Percentiles rank a stretch among this genome's conserved stretches.
These are phyloP conservation scores for Penicillium sp. DNA, from an alignment of 2,329 filamentous ascomycete species.

Conservation along the genomic window DNA sequence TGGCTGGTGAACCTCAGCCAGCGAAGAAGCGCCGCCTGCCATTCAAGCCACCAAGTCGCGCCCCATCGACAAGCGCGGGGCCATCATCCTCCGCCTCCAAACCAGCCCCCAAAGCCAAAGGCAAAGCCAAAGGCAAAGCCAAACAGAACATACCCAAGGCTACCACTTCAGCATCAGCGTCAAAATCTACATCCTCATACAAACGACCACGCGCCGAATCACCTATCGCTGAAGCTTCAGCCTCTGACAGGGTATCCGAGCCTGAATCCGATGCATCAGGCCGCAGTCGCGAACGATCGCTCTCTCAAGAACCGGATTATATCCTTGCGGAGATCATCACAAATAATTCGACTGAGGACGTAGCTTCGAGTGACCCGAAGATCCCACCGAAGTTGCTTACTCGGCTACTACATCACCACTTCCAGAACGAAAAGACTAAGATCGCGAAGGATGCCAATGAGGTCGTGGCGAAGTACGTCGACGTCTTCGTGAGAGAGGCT, in stretches of 20 bases:
- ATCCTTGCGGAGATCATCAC: constrained; percentile 48
- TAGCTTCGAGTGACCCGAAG: constrained; percentile 38
- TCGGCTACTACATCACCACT: constrained; percentile 74
- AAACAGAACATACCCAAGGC: constrained; percentile 14
- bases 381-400: constrained; percentile 75
- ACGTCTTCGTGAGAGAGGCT: constrained; percentile 86
- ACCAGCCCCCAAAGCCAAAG: constrained; percentile 21
- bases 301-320: constrained; percentile 44
- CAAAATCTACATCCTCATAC: constrained; percentile 9
- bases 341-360: constrained; percentile 24
- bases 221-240: constrained; percentile 14
- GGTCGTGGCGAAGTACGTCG: constrained; percentile 79
- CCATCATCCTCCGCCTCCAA: constrained; percentile 23
- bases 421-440: constrained; percentile 66
- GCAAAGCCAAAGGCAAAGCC: constrained; percentile 20
- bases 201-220: constrained; percentile 16
- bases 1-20: constrained; percentile 30
- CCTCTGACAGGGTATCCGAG: constrained; percentile 18
- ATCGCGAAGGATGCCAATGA: constrained; percentile 75
- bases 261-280: constrained; percentile 16
- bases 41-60: constrained; percentile 46
- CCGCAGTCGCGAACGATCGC: constrained; percentile 20
- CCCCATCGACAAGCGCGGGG: constrained; percentile 19
- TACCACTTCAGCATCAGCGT: constrained; percentile 8
- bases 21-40: constrained; percentile 41